These are phyloP conservation scores for Pyrenophora seminiperda DNA, from an alignment of 2,329 filamentous ascomycete genomes.

Conservation along the genomic window DNA sequence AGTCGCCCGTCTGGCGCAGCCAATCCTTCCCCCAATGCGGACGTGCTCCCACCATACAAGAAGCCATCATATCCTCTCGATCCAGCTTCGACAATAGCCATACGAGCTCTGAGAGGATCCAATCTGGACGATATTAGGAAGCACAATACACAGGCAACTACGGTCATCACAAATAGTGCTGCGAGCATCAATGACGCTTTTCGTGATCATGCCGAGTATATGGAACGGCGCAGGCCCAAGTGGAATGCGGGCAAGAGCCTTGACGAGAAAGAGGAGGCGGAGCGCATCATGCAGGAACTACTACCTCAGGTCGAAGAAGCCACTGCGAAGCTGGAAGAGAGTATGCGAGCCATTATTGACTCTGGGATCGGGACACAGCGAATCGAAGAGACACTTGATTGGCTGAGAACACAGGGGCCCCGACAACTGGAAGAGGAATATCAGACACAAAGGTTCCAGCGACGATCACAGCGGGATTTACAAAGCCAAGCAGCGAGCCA, in stretches of 20 bases:
- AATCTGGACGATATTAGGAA: constrained; percentile 54
- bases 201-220: constrained; percentile 46
- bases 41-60: constrained; percentile 58
- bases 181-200: constrained; percentile 63
- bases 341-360: constrained; percentile 64
- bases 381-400: constrained; percentile 52
- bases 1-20: constrained; percentile 12
- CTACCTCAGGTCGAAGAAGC: constrained; percentile 55
- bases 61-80: constrained; percentile 60
- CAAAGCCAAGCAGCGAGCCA: constrained; percentile 32
- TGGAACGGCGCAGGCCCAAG: constrained; percentile 41
- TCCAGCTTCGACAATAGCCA: constrained; percentile 50
- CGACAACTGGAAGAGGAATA: constrained; percentile 37
- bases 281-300: constrained; percentile 48
- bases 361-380: constrained; percentile 54
- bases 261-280: constrained; percentile 48
- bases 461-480: constrained; percentile 41
- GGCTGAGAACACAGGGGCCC: constrained; percentile 48
- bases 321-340: constrained; percentile 62
- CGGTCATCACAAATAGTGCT: constrained; percentile 56
- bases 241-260: constrained; percentile 45
- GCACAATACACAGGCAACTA: constrained; percentile 55
- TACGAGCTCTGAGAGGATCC: constrained; percentile 53
- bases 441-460: constrained; percentile 46
- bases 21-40: constrained; percentile 9